Conservation (phyloP, 192 early-diverging fungal species). For the Linnemannia zychae region DNA sequence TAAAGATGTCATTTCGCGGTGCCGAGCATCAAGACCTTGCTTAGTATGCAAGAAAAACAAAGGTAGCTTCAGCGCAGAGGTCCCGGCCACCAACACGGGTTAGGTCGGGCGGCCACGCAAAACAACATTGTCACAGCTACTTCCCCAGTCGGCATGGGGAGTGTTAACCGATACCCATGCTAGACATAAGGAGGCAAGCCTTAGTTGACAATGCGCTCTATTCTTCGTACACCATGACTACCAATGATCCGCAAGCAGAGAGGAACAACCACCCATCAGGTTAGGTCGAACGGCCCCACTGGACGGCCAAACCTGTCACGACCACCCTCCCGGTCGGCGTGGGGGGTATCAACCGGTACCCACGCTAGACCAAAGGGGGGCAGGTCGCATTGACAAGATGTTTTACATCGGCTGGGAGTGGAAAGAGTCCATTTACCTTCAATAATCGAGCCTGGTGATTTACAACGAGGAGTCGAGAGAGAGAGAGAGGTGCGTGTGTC, state of each 20-base stretch:
- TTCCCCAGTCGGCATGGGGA: slow-evolving; percentile 40
- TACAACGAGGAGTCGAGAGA: too few species aligned
- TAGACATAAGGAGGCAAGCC: slow-evolving; percentile 28
- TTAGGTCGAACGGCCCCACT: slow-evolving; percentile 36
- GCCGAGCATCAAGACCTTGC: slow-evolving; percentile 8
- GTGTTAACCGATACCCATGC: slow-evolving; percentile 32
- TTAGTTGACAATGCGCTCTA: slow-evolving; percentile 42
- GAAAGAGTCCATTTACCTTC: slow-evolving; percentile 23
- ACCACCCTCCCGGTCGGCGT: slow-evolving; percentile 38
- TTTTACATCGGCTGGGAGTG: slow-evolving; percentile 18
- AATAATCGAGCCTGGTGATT: not conserved
- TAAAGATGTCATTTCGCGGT: not conserved
- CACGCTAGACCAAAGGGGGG: slow-evolving; percentile 33
- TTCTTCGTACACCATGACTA: slow-evolving; percentile 18
- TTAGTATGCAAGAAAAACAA: slow-evolving; percentile 22
- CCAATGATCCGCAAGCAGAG: slow-evolving; percentile 27
- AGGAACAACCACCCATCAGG: slow-evolving; percentile 33
- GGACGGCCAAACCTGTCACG: slow-evolving; percentile 43
- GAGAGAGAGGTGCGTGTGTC: too few species aligned
- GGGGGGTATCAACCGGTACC: slow-evolving; percentile 33
- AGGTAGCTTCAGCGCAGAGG: slow-evolving; percentile 45
- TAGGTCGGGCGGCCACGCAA: slow-evolving; percentile 39
- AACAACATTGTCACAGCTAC: slow-evolving; percentile 52
- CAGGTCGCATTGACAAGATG: slow-evolving; percentile 26
- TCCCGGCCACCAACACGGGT: slow-evolving; percentile 45